Evolutionary conservation across 1,284 basidiomycete species (phyloP).

Genomic region (Malassezia caprae): DNA sequence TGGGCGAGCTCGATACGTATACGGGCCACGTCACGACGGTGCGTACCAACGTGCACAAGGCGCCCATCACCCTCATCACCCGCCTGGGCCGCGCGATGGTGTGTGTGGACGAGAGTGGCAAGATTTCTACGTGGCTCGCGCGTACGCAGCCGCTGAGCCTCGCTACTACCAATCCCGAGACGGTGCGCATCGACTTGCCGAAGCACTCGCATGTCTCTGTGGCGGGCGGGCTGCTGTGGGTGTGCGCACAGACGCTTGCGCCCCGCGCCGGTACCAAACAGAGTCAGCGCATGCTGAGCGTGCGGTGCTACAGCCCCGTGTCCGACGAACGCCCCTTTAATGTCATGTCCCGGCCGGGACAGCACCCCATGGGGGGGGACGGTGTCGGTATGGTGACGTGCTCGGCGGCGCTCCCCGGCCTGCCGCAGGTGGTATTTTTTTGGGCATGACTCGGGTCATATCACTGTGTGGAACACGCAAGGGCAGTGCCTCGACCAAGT

Average conservation of each 20-base stretch:
- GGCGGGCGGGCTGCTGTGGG: constrained; percentile 42
- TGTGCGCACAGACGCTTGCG: constrained; percentile 19
- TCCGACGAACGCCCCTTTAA: constrained; percentile 41
- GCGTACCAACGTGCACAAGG: constrained; percentile 28
- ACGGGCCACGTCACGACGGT: constrained; percentile 22
- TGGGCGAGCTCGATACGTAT: constrained; percentile 38
- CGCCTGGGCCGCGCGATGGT: constrained; percentile 36
- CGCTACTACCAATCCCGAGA: constrained; percentile 26
- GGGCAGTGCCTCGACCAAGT: constrained; percentile 27
- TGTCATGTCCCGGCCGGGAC: constrained; percentile 28
- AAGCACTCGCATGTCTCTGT: constrained; percentile 27
- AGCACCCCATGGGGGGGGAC: constrained; percentile 52
- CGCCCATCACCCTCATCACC: constrained; percentile 28
- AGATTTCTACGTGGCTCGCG: constrained; percentile 39
- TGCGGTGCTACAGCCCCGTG: constrained; percentile 40
- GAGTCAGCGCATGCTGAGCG: constrained; percentile 18
- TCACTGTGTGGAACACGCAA: constrained; percentile 31
- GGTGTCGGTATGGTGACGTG: constrained; percentile 69
- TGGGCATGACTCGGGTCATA: constrained; percentile 80
- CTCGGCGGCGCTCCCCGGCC: constrained; percentile 64
- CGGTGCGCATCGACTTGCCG: constrained; percentile 39
- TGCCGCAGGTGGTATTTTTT: constrained; percentile 63
- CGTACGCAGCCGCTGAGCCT: constrained; percentile 22
- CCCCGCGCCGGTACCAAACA: constrained; percentile 16
- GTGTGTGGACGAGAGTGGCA: constrained; percentile 40